phyloP scores from a whole-genome alignment of 352 stramenopile species.

The Pythium periplocum region DNA sequence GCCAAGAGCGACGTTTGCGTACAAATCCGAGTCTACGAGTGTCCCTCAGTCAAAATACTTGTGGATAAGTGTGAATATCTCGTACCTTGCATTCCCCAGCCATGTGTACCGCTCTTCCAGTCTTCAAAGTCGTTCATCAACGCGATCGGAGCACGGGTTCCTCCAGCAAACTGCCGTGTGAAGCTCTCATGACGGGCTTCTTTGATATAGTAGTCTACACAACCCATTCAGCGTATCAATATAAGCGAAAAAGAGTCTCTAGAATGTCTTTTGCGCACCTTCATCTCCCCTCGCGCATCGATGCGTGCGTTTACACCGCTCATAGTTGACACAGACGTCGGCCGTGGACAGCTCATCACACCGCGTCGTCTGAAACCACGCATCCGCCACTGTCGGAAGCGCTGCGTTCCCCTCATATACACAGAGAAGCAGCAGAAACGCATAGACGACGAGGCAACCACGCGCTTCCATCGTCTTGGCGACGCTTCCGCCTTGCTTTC shows the following conservation, averaged over 20 bases:
- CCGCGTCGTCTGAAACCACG: conserved; percentile 53
- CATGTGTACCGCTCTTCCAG: conserved; percentile 88
- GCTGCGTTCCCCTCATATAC: no score
- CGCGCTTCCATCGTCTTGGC: no score
- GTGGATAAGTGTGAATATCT: background rate
- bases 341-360: conserved; percentile 46
- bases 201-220: conserved; percentile 80
- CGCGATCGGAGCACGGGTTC: conserved; percentile 53
- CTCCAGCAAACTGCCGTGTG: conserved; percentile 77
- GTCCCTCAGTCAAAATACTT: background rate
- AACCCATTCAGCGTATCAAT: background rate
- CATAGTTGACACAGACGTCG: conserved; percentile 61
- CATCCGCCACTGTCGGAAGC: conserved; percentile 25
- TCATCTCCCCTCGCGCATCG: conserved; percentile 87
- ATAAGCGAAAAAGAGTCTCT: background rate
- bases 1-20: conserved; percentile 23
- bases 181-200: conserved; percentile 62
- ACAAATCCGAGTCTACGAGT: conserved; percentile 1
- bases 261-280: conserved; percentile 23
- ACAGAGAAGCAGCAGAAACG: no score
- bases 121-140: conserved; percentile 96
- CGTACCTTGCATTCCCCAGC: conserved; percentile 38
- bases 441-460: no score
- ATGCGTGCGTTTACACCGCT: conserved; percentile 94
- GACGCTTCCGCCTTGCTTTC: background rate